Evolutionary conservation across 768 basidiomycete species (phyloP), one percentile per base, ranked within the genome.

Genomic region (Podaxis mareebaensis): DNA sequence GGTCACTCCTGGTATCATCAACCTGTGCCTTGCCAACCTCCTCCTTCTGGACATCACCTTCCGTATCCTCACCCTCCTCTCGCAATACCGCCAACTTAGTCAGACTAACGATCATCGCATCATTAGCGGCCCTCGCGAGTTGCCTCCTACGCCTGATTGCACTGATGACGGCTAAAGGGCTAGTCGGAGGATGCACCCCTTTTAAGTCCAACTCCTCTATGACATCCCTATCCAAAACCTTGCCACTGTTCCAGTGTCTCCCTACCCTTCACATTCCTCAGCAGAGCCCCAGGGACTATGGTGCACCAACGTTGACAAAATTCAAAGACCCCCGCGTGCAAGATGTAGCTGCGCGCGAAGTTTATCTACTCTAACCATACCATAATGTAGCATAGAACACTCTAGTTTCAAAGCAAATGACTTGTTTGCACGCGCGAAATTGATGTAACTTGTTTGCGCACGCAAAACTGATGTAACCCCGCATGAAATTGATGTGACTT

Each of bases 261-360:
- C 53, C 70, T 71, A 36, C 67, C 62, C 15, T 75, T 73, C 63
- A 72, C 75, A 6, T 67, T 63, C 17, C 75, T 73, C 65, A 74
- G 76, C 5, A 81, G 74, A 24, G 83, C 72, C 4, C 69, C 75
- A n/a, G 81, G 77, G 11, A 77, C 72, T n/a, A n/a, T n/a, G n/a
- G n/a, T n/a, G n/a, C n/a, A n/a, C n/a, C n/a, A n/a, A n/a, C n/a
- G n/a, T n/a, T n/a, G n/a, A n/a, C n/a, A n/a, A n/a, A n/a, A n/a
- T n/a, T n/a, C n/a, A n/a, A n/a, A n/a, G n/a, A n/a, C n/a, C n/a
- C n/a, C n/a, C n/a, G n/a, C n/a, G n/a, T n/a, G n/a, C n/a, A n/a
- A n/a, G n/a, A n/a, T n/a, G n/a, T n/a, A n/a, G n/a, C n/a, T n/a
- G n/a, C n/a, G n/a, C n/a, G n/a, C n/a, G n/a, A n/a, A n/a, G n/a